Base-by-base conservation (phyloP, 129 eudicot species). In the Gnaphalium uliginosum region DNA sequence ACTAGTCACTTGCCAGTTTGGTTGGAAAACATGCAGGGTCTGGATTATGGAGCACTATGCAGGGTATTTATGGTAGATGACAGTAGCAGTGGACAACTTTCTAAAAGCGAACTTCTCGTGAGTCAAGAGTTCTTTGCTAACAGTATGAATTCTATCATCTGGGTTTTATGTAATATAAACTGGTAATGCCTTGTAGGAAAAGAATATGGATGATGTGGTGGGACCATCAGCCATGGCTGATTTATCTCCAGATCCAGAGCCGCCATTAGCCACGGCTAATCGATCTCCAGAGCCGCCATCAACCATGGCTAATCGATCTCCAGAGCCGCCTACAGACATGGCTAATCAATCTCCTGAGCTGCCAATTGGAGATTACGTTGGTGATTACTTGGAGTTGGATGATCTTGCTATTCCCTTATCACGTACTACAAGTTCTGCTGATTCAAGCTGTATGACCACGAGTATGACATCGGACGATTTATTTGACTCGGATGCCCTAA, bases 1-100 rank as follows among this genome's bases (percentile, higher is more conserved):
- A 75, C 90, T 68, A 51, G 82, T 81, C 79, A 81, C 62, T 62
- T 73, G 68, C 83, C 29, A 33, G 81, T 81, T 83, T 92, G 86
- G 83, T 78, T 83, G 90, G 87, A 73, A 50, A 59, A 56, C 66
- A 53, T 87, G 93, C 89, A 92, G 97, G 95, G 76, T 21, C 88
- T 88, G 97, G 96, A 79, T 27, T 68, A 68, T 19, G 77, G 87
- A 75, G 83, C 82, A 54, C 76, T 89, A 32, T 92, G 85, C 81
- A 84, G 91, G 83, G 82, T 92, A 27, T 84, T 89, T 77, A 75
- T 48, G 66, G 76, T 73, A 8, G 80, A 79, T 59, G 87, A 72
- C 54, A 11, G 50, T 73, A 39, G 33, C 11, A 29, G 71, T 25
- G 70, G 67, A 69, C 69, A 5, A 65, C 79, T 76, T 69, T 72